These are phyloP conservation scores for Fraxinus paxiana DNA, from an alignment of 305 asterid species.

Conservation along the genomic window DNA sequence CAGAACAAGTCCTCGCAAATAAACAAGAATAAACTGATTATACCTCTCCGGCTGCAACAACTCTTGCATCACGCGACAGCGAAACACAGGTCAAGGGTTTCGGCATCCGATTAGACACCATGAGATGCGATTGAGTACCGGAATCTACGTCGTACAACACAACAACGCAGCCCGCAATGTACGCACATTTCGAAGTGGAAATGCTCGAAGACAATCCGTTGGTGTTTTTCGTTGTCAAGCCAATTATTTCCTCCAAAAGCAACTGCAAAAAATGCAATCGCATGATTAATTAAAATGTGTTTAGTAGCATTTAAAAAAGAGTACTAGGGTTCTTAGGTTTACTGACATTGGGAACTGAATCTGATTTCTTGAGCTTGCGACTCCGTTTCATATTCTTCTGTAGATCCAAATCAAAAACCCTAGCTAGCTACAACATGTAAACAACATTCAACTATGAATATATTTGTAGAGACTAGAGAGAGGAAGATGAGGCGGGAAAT, in stretches of 20 bases:
- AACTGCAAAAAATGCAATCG: conserved; percentile 32
- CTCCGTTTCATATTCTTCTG: conserved; percentile 41
- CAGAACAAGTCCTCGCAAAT: background rate
- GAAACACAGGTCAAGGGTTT: conserved; percentile 58
- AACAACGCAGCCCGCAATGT: conserved; percentile 62
- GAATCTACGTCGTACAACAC: conserved; percentile 51
- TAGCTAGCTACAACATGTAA: conserved; percentile 16
- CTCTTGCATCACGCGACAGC: conserved; percentile 36
- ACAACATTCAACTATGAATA: conserved; percentile 3
- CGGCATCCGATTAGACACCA: conserved; percentile 45
- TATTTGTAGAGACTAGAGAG: conserved; percentile 7
- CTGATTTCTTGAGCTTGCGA: conserved; percentile 38
- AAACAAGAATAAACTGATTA: conserved; percentile 1
- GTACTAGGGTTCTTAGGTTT: background rate
- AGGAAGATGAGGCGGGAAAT: conserved; percentile 45
- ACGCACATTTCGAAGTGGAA: conserved; percentile 51
- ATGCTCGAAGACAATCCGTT: conserved; percentile 53
- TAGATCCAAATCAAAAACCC: conserved; percentile 29
- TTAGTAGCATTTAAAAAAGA: background rate
- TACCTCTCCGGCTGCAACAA: conserved; percentile 73
- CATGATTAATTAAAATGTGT: background rate
- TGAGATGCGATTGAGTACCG: conserved; percentile 49
- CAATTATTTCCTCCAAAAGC: conserved; percentile 55
- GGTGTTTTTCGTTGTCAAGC: conserved; percentile 51
- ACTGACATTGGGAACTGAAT: conserved; percentile 35